Evolutionary conservation across 164 flowering plant genomes (phyloP), one percentile per base, ranked within the genome.

Genomic region (Sextonia rubra): DNA sequence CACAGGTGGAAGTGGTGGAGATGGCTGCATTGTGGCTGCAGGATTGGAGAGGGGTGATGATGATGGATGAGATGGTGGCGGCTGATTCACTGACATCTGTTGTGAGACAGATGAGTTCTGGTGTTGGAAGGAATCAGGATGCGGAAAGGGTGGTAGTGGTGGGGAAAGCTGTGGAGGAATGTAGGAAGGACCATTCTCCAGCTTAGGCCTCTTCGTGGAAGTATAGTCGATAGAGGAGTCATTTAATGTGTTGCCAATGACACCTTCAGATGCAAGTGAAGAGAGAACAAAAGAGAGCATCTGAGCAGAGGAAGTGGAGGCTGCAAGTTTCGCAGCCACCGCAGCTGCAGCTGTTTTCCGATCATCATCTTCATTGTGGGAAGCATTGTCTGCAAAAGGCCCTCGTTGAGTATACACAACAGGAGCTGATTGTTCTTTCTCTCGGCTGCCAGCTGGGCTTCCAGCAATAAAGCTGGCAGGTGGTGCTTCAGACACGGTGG

Each of bases 241-340:
- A 69, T 78, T 81, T 7, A 72, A 26, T 47, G 85, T 49, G 70
- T 83, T 90, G 22, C 85, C 80, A 12, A 87, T 88, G 65, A 83
- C 85, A 3, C 93, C 91, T 75, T 90, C 98, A 22, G 97, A 89
- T 60, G 95, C 97, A 52, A 96, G 82, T 37, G 98, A 91, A 20
- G 98, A 90, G 47, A 91, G 88, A 69, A 91, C 97, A 70, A 73
- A 88, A n/a, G 93, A 84, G 47, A 96, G 92, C 98, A 96, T 91
- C 83, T 96, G 88, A 14, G 92, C 99, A 2, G 99, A 96, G 44
- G 98, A 87, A 15, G 97, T 83, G 8, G 99, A 93, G 29, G 98
- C 92, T 5, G 97, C 83, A 44, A 93, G 91, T 82, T 89, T 89
- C 22, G 90, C 97, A 9, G 97, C 98, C 79, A 96, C 88, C 20